These are phyloP conservation scores for Fusarium musae DNA, from an alignment of 2,329 filamentous ascomycete species.

Conservation along the genomic window DNA sequence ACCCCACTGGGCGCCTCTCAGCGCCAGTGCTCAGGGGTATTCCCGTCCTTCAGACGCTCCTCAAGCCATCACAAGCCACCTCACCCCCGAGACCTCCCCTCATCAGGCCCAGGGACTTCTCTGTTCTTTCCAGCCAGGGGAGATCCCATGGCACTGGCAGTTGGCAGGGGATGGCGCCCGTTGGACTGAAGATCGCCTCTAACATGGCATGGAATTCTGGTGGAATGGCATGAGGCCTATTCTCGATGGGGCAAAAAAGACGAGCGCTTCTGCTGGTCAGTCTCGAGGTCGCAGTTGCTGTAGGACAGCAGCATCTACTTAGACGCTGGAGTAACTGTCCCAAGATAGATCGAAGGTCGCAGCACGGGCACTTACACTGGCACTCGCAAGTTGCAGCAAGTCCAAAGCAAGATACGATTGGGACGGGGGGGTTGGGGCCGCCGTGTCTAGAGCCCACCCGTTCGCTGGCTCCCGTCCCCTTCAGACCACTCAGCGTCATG, in stretches of 20 bases:
- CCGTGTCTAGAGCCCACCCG: constrained; percentile 42
- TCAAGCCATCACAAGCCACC: constrained; percentile 26
- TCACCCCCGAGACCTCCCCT: constrained; percentile 18
- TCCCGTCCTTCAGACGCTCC: constrained; percentile 34
- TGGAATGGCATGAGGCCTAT: constrained; percentile 34
- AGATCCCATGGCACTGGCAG: constrained; percentile 34
- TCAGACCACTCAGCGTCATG: constrained; percentile 39
- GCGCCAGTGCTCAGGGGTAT: constrained; percentile 43
- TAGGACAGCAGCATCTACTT: constrained; percentile 4
- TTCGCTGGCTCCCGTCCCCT: constrained; percentile 39
- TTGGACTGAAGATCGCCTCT: constrained; percentile 36
- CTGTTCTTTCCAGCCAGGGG: constrained; percentile 27
- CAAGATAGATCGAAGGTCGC: constrained; percentile 13
- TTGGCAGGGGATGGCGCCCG: constrained; percentile 32
- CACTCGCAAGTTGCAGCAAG: constrained; percentile 21
- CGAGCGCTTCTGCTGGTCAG: constrained; percentile 35
- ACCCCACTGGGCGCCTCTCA: constrained; percentile 45
- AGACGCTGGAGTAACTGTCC: constrained; percentile 35
- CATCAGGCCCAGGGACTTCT: constrained; percentile 22
- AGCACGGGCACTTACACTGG: not conserved
- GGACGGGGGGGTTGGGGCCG: constrained; percentile 19
- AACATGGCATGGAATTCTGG: constrained; percentile 40
- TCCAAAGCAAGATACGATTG: constrained; percentile 29
- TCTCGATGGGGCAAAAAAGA: not conserved
- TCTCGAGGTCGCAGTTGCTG: constrained; percentile 32